These are phyloP conservation scores for Yamadazyma diospyri DNA, from an alignment of 1,139 yeast genomes.

Conservation along the genomic window DNA sequence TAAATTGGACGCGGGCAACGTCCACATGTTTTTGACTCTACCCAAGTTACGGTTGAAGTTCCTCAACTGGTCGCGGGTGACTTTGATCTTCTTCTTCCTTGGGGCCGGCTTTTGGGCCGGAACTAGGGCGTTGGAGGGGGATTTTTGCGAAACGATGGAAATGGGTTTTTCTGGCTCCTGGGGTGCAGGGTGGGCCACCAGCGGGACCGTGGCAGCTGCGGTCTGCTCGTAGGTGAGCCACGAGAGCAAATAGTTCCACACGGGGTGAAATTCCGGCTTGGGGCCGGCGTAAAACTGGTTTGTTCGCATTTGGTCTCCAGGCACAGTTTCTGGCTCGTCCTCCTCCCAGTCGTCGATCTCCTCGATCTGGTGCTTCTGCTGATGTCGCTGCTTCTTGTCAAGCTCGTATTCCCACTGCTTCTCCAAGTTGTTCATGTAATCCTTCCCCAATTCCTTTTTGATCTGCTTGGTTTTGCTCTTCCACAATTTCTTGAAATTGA, in stretches of 20 bases:
- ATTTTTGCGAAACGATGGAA: slow-evolving; percentile 2
- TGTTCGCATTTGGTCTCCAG: slow-evolving; percentile 12
- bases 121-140: background rate
- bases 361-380: slow-evolving; percentile 9
- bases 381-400: slow-evolving; percentile 14
- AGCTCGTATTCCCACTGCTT: slow-evolving; percentile 21
- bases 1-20: slow-evolving; percentile 28
- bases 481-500: slow-evolving; percentile 23
- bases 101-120: background rate
- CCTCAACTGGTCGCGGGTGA: slow-evolving; percentile 13
- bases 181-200: background rate
- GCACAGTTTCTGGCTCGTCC: slow-evolving; percentile 12
- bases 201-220: background rate
- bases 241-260: slow-evolving; percentile 37
- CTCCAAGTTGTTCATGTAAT: slow-evolving; percentile 25
- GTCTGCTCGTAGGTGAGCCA: slow-evolving; percentile 32
- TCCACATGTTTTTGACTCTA: slow-evolving; percentile 31
- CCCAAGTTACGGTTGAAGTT: slow-evolving; percentile 18
- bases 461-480: slow-evolving; percentile 24
- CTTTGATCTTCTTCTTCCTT: slow-evolving; percentile 7
- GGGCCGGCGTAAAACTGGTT: slow-evolving; percentile 19
- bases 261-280: slow-evolving; percentile 30
- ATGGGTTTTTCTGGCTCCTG: background rate
- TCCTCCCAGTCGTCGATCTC: slow-evolving; percentile 6
- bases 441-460: slow-evolving; percentile 31